Base-by-base conservation (phyloP, 2,329 filamentous ascomycete species). In the Teratosphaeria epicoccoides region DNA sequence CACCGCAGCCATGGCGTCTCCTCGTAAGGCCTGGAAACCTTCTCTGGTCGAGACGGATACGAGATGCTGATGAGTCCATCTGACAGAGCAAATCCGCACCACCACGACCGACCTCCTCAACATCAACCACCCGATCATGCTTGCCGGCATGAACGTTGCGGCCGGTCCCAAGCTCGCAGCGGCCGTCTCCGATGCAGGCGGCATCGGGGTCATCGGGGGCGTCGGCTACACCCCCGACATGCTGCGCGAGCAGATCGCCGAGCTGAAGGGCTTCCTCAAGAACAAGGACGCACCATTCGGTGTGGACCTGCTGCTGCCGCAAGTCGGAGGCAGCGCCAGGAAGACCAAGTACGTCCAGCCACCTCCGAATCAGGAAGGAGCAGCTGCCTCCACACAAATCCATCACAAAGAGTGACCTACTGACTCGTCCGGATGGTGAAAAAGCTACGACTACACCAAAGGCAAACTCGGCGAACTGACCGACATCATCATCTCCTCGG, bases 61-160 rank as follows among this genome's bases (percentile, higher is more conserved):
- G 61, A 63, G 58, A 54, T 49, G 53, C 24, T 26, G 22, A 47
- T 46, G n/a, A 33, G 3, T 7, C 9, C 40, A 22, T 43, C 53
- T 25, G 46, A 22, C 71, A 91, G 87, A 93, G 76, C 79, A 87
- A 77, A 85, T 98, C 72, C 87, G 87, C 67, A 98, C 93, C 50
- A 83, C 87, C 61, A 78, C 90, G 65, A 98, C 93, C 63, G 91
- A 97, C 80, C 86, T 97, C 59, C 86, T 98, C 74, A 87, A 88
- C 78, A 97, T 98, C 81, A 88, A 95, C 71, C 93, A 98, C 75
- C 93, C 93, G 53, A 78, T 98, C 68, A 77, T 98, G 66, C 84
- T 98, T 57, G 93, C 93, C 63, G 93, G 93, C 70, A 98, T 98
- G 93, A 97, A 98, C 79, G 93, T 97, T 58, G 93, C 93, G 52